Base-by-base conservation (phyloP, 148 eudicot species). In the Heliosperma pusillum region DNA sequence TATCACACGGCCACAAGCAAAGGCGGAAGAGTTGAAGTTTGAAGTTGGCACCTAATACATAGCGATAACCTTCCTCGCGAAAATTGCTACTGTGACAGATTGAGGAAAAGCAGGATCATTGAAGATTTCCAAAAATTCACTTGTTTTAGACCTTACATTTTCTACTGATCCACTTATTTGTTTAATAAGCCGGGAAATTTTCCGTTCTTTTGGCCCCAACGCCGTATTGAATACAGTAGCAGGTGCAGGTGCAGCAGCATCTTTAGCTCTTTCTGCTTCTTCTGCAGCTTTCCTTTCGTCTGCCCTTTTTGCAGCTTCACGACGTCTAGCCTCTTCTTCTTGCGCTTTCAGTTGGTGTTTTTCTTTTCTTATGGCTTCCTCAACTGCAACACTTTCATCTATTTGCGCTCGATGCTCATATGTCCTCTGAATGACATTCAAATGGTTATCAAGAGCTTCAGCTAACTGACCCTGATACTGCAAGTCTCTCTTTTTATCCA, bases 401-500 rank as follows among this genome's bases (percentile, higher is more conserved):
- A 91, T 73, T 74, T 91, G 98, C 40, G 97, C 89, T 68, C 79
- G 87, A 50, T 91, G 93, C 77, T 87, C 96, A 73, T 88, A 93
- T n/a, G n/a, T n/a, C n/a, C 97, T 87, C 76, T 89, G 96, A 71
- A 92, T 77, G 66, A 86, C 89, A 53, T 96, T 95, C 69, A 95
- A 71, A 83, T 95, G 93, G 73, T 90, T 84, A 87, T 92, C 99
- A 70, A 95, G 97, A 61, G 88, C 96, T 87, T 92, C 99, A 77
- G 96, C 97, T 66, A 86, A 89, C 78, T 73, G 84, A 26, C 98
- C 89, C 72, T 88, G 93, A 80, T 94, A 89, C 76, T 92, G 92
- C 87, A 87, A 70, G 70, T 94, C 98, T 62, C 84, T 75, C 81
- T 85, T 94, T 81, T 85, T 85, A 70, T 90, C 96, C 86, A 80